Evolutionary conservation across 225 moss, liverwort and hornwort genomes (phyloP), one percentile per base, ranked within the genome.

Genomic region (Pleurozium schreberi): DNA sequence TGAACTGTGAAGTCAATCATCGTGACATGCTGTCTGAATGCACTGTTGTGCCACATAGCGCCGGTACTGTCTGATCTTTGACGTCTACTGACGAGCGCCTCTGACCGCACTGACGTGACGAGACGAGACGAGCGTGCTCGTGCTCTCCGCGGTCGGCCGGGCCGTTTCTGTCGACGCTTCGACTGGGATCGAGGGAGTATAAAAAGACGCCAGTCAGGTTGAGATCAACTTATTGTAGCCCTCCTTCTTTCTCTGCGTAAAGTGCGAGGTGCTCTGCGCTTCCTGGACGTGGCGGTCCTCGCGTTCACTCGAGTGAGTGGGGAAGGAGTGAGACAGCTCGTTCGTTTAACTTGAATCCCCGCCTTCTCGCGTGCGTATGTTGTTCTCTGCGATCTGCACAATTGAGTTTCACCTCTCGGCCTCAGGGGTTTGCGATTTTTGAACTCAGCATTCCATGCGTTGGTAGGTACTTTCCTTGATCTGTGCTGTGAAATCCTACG

Each of bases 161-260:
- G 88, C 40, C 49, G 43, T 85, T 84, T 82, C 88, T 88, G 87
- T 86, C 67, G 34, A 60, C 80, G 80, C 85, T 75, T 88, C 76
- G 67, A 88, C 93, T 84, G 80, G 79, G 91, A 91, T 90, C 67
- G 84, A 47, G 89, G 88, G 85, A 90, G 89, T 90, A 91, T 90
- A 83, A 61, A 92, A 84, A 67, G 73, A 89, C 68, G 73, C 53
- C 42, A 79, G 81, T 17, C 81, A 87, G 84, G 87, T 80, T 12
- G 76, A 18, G 76, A 77, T 70, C 73, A 64, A 43, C 89, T 82
- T 87, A 58, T 63, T 50, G 81, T 38, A 85, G 55, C 13, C 69
- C 70, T 86, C 28, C 78, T 83, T 68, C 84, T 83, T 80, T 53
- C 53, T 61, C n/a, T 85, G 84, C 80, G 59, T 75, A 5, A 14